These are phyloP conservation scores for Xylaria intraflava DNA, from an alignment of 495 filamentous ascomycete genomes.

Conservation along the genomic window DNA sequence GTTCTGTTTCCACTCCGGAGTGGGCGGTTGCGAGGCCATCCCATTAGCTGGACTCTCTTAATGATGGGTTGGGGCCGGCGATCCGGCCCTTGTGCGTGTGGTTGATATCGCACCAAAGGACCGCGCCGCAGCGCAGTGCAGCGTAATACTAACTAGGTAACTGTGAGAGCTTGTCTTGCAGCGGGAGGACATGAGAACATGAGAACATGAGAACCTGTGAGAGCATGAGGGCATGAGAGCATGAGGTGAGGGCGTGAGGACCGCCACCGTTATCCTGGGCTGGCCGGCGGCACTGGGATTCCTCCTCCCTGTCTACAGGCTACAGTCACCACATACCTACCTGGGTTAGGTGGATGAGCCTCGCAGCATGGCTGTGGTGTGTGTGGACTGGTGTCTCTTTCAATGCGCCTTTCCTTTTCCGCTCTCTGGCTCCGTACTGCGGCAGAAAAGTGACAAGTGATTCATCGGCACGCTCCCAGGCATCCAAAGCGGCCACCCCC, in stretches of 20 bases:
- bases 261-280: neutral
- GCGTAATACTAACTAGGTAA: neutral
- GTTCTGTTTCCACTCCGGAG: neutral
- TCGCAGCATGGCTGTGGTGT: constrained; percentile 23
- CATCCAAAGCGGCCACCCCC: neutral
- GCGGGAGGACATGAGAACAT: neutral
- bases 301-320: constrained; percentile 19
- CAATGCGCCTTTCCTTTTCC: constrained; percentile 28
- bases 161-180: neutral
- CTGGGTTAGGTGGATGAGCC: constrained; percentile 2
- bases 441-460: neutral
- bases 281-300: neutral
- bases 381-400: constrained; percentile 16
- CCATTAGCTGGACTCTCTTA: constrained; percentile 2
- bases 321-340: neutral
- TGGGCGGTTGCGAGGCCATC: neutral
- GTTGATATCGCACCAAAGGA: neutral
- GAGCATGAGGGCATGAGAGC: neutral
- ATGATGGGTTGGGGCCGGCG: neutral
- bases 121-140: neutral
- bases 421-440: constrained; percentile 13
- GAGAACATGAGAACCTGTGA: neutral
- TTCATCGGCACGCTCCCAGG: constrained; percentile 5
- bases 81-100: neutral
- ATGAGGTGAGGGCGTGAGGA: too few relatives aligned